Evolutionary conservation across 306 rosid genomes (phyloP).

Genomic region (Quercus robur): DNA sequence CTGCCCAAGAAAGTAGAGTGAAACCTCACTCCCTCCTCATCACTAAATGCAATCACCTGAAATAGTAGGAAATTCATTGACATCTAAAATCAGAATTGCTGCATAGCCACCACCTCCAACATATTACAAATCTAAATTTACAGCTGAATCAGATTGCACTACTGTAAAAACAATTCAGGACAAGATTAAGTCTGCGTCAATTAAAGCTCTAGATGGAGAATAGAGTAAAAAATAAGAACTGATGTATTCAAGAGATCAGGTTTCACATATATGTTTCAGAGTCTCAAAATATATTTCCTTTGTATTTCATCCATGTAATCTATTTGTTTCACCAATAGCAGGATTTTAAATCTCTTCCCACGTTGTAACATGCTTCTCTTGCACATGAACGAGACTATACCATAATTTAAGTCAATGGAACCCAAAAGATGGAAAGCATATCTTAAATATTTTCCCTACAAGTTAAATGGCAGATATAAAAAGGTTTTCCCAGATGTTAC

Average conservation of each 20-base stretch:
- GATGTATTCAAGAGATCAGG: background rate
- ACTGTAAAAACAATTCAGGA: background rate
- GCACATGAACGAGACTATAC: too few species aligned
- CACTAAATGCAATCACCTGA: constrained; percentile 93
- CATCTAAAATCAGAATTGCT: background rate
- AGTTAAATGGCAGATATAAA: too few species aligned
- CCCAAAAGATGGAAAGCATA: background rate
- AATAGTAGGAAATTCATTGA: constrained; percentile 11
- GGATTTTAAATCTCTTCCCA: too few species aligned
- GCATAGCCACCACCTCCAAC: background rate
- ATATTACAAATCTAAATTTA: background rate
- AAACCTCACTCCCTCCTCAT: constrained; percentile 95
- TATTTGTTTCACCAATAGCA: too few species aligned
- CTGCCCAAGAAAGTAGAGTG: constrained; percentile 94
- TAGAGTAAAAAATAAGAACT: background rate
- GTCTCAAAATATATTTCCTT: background rate
- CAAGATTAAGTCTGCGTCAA: background rate
- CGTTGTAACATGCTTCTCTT: too few species aligned
- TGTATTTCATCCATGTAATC: background rate
- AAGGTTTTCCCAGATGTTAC: background rate
- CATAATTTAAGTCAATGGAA: too few species aligned
- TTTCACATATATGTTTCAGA: background rate
- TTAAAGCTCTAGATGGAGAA: background rate
- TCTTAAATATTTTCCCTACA: too few species aligned
- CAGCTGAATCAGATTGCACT: background rate